These are phyloP conservation scores for Cinchona pubescens DNA, from an alignment of 257 asterid genomes.

Conservation along the genomic window DNA sequence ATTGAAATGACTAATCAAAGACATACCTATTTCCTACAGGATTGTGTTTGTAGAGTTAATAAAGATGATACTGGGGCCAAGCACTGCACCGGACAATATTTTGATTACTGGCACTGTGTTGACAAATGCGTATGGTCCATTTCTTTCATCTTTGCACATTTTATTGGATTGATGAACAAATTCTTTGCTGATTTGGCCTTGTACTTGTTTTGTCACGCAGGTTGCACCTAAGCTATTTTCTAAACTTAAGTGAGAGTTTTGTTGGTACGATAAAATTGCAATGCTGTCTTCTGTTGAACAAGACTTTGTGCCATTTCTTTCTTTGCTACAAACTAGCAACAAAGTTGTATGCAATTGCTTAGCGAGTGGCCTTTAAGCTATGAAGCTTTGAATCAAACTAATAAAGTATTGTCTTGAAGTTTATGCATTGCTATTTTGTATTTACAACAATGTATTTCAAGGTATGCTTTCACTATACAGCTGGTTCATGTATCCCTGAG, in stretches of 20 bases:
- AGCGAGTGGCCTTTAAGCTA: conserved; percentile 27
- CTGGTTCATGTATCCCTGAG: neutral
- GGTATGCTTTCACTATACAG: neutral
- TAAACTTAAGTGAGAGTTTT: conserved; percentile 45
- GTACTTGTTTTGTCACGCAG: conserved; percentile 18
- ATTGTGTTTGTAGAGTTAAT: conserved; percentile 57
- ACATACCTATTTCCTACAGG: conserved; percentile 31
- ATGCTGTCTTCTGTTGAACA: conserved; percentile 12
- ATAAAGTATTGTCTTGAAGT: conserved; percentile 29
- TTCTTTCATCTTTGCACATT: conserved; percentile 1
- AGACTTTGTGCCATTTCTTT: conserved; percentile 19
- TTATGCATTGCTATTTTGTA: conserved; percentile 1
- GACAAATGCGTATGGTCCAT: conserved; percentile 59
- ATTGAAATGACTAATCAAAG: neutral
- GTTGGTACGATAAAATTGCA: conserved; percentile 18
- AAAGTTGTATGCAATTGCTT: conserved; percentile 20
- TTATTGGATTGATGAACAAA: neutral
- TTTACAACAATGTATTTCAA: neutral
- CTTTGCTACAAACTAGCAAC: conserved; percentile 21
- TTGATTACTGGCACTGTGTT: conserved; percentile 78
- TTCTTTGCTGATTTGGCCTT: conserved; percentile 10
- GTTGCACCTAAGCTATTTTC: conserved; percentile 51
- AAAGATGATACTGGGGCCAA: conserved; percentile 76
- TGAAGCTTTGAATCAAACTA: conserved; percentile 26
- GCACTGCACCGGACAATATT: conserved; percentile 89